Evolutionary conservation across 176 grass and related monocot genomes (phyloP), one percentile per base, ranked within the genome.

Genomic region (Triticum monococcum): DNA sequence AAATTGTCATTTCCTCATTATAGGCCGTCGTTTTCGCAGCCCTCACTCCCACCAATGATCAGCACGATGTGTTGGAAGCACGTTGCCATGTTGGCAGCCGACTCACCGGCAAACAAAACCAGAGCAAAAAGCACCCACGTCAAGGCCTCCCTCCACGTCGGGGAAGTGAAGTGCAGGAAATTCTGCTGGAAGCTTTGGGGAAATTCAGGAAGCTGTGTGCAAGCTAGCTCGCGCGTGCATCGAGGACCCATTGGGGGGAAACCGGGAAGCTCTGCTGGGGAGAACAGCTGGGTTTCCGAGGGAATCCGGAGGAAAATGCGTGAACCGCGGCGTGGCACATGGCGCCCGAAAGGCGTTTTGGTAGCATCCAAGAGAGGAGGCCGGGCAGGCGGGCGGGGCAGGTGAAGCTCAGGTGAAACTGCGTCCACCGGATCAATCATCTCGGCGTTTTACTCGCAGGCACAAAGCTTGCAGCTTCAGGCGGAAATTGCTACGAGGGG

Each of bases 391-490:
- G 31, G 12, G 60, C 4, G 5, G 11, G 89, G 37, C 38, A 77
- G 36, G 38, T n/a, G 10, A 71, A 38, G 22, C 43, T 31, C 3
- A 13, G 4, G 45, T 75, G 75, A 84, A 87, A 46, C 74, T 87
- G 67, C 89, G 12, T 0, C 8, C 40, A 28, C 5, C 79, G 10
- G 12, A 57, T 12, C 78, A n/a, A 36, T 14, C 60, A 13, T 59
- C 71, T 48, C 26, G 30, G 84, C 31, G 64, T 83, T 72, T 72
- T 87, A 90, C 84, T 79, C 18, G 36, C 36, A 30, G 3, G 48
- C 60, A 50, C 81, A 80, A 84, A 40, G 85, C 9, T 30, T 68
- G 67, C 59, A 48, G 45, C 5, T 50, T 9, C 60, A 24, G 60
- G 60, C 9, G 57, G 57, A 60, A 60, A 60, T 60, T 30, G 28